Conservation (phyloP, 2,329 filamentous ascomycete species). For the Calonectria hawksworthii region DNA sequence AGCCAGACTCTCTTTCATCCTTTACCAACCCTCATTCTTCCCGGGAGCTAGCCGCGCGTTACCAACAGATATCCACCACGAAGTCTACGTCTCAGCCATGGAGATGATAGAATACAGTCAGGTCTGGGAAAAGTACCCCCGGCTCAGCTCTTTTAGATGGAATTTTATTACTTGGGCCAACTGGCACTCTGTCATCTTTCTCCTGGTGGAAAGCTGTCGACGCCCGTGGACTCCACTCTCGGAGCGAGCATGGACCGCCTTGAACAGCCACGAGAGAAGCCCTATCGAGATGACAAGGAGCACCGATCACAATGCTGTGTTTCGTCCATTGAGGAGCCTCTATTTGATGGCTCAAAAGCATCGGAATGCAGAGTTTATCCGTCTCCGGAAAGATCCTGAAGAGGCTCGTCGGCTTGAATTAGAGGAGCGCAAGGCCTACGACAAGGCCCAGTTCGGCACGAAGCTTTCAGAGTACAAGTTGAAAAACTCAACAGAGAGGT, state of each 20-base stretch:
- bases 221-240: neutral
- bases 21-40: neutral
- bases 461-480: neutral
- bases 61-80: neutral
- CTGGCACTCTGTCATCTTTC: neutral
- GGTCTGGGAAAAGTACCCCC: neutral
- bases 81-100: neutral
- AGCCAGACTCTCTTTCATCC: neutral
- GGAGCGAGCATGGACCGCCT: neutral
- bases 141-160: neutral
- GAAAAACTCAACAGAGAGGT: neutral
- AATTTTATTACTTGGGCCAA: neutral
- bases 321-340: neutral
- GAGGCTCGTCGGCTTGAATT: neutral
- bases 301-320: neutral
- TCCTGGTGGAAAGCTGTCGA: neutral
- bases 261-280: neutral
- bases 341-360: neutral
- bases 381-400: neutral
- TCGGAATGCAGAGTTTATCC: neutral
- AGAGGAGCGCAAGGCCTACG: neutral
- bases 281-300: neutral
- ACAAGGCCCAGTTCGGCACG: neutral
- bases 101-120: neutral
- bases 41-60: neutral